phyloP scores from a whole-genome alignment of 257 asterid species.

The Fraxinus anomala region DNA sequence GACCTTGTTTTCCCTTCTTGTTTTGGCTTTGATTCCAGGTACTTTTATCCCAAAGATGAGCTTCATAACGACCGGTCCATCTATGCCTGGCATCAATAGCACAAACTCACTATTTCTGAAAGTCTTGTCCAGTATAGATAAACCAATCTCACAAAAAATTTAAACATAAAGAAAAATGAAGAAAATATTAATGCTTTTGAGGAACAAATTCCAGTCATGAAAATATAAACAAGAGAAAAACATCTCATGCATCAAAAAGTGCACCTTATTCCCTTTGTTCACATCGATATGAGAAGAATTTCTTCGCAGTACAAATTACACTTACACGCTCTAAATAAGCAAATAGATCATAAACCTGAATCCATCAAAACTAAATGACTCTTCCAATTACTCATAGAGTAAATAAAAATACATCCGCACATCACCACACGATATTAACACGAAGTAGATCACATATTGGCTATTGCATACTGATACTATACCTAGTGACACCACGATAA shows the following conservation, averaged over 20 bases:
- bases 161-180: not conserved
- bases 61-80: conserved; percentile 99
- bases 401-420: not conserved
- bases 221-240: not conserved
- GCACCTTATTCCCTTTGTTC: not conserved
- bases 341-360: not conserved
- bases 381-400: not conserved
- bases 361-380: not conserved
- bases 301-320: conserved; percentile 4
- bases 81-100: conserved; percentile 61
- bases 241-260: conserved; percentile 23
- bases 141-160: not conserved
- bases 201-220: not conserved
- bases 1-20: conserved; percentile 98
- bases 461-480: too few relatives aligned
- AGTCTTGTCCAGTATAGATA: not conserved
- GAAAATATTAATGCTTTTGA: conserved; percentile 8
- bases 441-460: conserved; percentile 21
- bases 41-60: conserved; percentile 98
- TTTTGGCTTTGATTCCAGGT: conserved; percentile 98
- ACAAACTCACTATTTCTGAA: not conserved
- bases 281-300: not conserved
- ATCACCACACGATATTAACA: not conserved
- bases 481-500: conserved; percentile 99
- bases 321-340: not conserved